Percentiles rank a stretch among this genome's conserved stretches.
These are phyloP conservation scores for Penicillium sp. DNA, from an alignment of 2,329 filamentous ascomycete species.

Conservation along the genomic window DNA sequence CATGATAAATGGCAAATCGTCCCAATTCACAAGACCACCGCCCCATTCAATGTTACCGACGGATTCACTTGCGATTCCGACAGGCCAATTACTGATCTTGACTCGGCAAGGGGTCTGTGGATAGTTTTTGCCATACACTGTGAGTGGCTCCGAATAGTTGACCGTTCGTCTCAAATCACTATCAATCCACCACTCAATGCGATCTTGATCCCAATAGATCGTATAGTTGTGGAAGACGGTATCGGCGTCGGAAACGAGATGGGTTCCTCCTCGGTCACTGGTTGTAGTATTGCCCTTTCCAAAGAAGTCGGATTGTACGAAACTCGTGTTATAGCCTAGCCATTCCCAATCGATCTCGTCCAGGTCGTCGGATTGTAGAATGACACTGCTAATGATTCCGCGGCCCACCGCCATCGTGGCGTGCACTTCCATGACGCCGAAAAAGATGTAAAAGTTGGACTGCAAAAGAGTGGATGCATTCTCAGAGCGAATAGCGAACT, in stretches of 20 bases:
- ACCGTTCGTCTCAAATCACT: constrained; percentile 60
- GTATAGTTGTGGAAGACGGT: constrained; percentile 48
- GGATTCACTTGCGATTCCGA: constrained; percentile 48
- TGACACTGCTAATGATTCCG: constrained; percentile 77
- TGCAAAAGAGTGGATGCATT: constrained; percentile 76
- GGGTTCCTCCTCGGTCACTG: constrained; percentile 81
- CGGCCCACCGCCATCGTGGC: constrained; percentile 72
- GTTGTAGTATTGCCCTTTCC: constrained; percentile 76
- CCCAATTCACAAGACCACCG: constrained; percentile 65
- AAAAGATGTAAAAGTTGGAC: constrained; percentile 81
- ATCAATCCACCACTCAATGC: constrained; percentile 66
- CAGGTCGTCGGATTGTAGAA: constrained; percentile 76
- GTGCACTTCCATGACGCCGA: constrained; percentile 71
- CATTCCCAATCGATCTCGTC: constrained; percentile 77
- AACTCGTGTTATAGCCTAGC: constrained; percentile 36
- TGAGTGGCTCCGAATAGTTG: constrained; percentile 57
- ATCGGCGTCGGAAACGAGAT: constrained; percentile 61
- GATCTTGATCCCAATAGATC: constrained; percentile 65
- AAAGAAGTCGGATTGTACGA: constrained; percentile 84
- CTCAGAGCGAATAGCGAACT: constrained; percentile 67
- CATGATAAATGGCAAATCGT: constrained; percentile 68
- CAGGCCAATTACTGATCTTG: constrained; percentile 67
- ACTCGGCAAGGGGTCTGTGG: constrained; percentile 72
- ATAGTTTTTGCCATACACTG: constrained; percentile 52
- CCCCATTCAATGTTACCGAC: constrained; percentile 63